Percentiles rank a stretch among this genome's conserved stretches.
phyloP scores from a whole-genome alignment of 192 early-diverging fungal genomes.

The Rhizoclosmatium globosum region DNA sequence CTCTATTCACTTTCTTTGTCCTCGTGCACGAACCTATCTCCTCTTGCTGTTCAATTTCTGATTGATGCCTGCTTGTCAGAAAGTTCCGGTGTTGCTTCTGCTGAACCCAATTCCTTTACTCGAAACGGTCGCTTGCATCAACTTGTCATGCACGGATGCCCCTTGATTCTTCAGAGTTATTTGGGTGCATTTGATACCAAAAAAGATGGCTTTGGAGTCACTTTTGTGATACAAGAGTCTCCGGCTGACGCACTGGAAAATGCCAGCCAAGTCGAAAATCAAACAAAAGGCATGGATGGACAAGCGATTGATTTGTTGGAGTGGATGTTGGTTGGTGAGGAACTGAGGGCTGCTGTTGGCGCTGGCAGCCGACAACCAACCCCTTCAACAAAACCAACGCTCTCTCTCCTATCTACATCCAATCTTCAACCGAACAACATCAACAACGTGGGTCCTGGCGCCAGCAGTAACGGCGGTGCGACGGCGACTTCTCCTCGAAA shows the following conservation, averaged over 20 bases:
- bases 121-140: background rate
- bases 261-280: background rate
- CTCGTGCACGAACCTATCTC: background rate
- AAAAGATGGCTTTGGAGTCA: background rate
- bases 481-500: background rate
- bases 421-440: background rate
- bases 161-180: background rate
- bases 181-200: background rate
- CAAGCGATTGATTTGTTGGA: conserved; percentile 3
- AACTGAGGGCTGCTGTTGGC: conserved; percentile 19
- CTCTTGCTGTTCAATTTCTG: conserved; percentile 3
- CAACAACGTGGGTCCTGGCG: background rate
- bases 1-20: conserved; percentile 6
- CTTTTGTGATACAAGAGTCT: background rate
- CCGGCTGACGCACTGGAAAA: background rate
- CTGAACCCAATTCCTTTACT: background rate
- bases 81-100: background rate
- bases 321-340: conserved; percentile 14
- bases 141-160: conserved; percentile 25
- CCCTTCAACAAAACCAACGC: background rate
- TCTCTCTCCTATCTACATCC: background rate
- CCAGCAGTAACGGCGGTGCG: background rate
- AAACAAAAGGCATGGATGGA: background rate
- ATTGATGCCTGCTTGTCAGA: background rate
- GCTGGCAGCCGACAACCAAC: background rate